Evolutionary conservation across 495 filamentous ascomycete species (phyloP), one percentile per base, ranked within the genome.

Genomic region (Lentithecium fluviatile): DNA sequence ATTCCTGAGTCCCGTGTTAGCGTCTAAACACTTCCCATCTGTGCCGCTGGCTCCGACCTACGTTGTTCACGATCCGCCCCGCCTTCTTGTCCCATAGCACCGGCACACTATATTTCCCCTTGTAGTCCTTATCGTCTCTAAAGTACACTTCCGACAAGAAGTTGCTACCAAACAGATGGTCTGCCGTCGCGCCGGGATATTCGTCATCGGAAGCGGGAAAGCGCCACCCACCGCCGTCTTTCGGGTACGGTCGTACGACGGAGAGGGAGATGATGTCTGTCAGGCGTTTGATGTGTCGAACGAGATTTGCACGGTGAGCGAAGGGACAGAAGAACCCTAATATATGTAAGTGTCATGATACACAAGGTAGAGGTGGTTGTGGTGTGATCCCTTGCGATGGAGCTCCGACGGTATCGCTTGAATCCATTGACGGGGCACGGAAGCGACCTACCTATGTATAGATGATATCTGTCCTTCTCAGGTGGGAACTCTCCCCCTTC

Each of bases 61-160:
- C 70, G 71, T 82, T 83, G 54, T 77, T 79, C 38, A 84, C 80
- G 1, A 76, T 75, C 7, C 69, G 77, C 6, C 69, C 62, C 1
- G 67, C 69, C 69, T 80, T 77, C 69, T 74, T 79, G 64, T 83
- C 81, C 81, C 80, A 84, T 2, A 84, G 69, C n/a, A 80, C 38
- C 0, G 82, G 80, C n/a, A 84, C 81, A 6, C 71, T 75, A 60
- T 82, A 83, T 40, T 78, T 65, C 0, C 81, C 82, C 52, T 80
- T 74, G 60, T 83, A 84, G 0, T 74, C 73, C 34, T 65, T 62
- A 61, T 83, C 80, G 2, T 74, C 76, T 12, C 71, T 73, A 67
- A 83, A 81, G 65, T 82, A 84, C 12, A 84, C 29, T 42, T 84
- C 74, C 46, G 79, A 75, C 23, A 83, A 61, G 54, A 77, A 83